These are phyloP conservation scores for Salvia rosmarinus DNA, from an alignment of 257 asterid species.

Conservation along the genomic window DNA sequence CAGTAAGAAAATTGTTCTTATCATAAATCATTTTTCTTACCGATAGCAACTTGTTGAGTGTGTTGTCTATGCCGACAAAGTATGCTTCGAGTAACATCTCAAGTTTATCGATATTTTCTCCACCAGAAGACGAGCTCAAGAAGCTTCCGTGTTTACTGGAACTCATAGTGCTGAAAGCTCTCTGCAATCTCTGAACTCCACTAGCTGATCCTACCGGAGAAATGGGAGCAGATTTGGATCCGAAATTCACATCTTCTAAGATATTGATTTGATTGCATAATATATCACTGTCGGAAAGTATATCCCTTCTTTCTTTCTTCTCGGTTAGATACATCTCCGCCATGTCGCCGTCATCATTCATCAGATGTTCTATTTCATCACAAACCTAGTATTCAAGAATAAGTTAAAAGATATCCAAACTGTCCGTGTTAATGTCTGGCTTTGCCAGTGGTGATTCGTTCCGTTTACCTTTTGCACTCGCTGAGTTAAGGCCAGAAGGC, in stretches of 20 bases:
- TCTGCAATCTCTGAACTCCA: conserved; percentile 64
- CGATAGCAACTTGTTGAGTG: conserved; percentile 87
- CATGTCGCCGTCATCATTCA: conserved; percentile 99
- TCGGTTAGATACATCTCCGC: conserved; percentile 99
- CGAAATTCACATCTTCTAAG: conserved; percentile 41
- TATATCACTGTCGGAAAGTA: conserved; percentile 44
- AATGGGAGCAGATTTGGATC: conserved; percentile 74
- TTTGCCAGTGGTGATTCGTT: conserved; percentile 2
- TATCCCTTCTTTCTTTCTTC: conserved; percentile 84
- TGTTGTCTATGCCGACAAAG: conserved; percentile 78
- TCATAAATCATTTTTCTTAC: conserved; percentile 48
- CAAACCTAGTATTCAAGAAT: conserved; percentile 62
- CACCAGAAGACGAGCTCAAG: conserved; percentile 62
- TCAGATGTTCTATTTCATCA: conserved; percentile 93
- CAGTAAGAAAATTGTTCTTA: neutral
- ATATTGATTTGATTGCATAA: conserved; percentile 46
- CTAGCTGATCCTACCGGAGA: conserved; percentile 74
- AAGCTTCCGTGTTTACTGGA: conserved; percentile 83
- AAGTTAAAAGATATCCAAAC: conserved; percentile 24
- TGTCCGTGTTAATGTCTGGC: conserved; percentile 18
- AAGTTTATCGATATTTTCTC: conserved; percentile 90
- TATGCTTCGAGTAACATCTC: conserved; percentile 98
- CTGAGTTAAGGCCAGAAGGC: conserved; percentile 92
- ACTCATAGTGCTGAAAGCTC: conserved; percentile 85
- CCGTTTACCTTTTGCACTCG: conserved; percentile 84